These are phyloP conservation scores for Umbelopsis sp. DNA, from an alignment of 192 early-diverging fungal genomes.

Conservation along the genomic window DNA sequence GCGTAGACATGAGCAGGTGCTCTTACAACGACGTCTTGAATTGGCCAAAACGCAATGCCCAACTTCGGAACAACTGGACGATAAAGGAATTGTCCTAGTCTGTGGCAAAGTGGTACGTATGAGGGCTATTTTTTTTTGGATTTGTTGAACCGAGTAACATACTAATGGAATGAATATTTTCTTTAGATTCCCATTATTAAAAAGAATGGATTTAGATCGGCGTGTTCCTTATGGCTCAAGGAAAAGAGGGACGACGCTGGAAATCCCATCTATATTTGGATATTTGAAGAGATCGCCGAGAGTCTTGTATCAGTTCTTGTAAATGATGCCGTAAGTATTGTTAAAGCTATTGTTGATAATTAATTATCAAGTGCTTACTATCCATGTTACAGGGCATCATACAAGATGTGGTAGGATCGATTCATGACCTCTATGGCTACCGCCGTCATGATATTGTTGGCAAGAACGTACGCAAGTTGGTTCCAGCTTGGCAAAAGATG, in stretches of 20 bases:
- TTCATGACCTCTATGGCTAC: slow-evolving; percentile 48
- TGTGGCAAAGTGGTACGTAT: slow-evolving; percentile 37
- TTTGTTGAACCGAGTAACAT: background rate
- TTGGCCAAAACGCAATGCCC: background rate
- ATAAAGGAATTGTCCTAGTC: slow-evolving; percentile 24
- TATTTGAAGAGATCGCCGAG: slow-evolving; percentile 62
- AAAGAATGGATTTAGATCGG: slow-evolving; percentile 49
- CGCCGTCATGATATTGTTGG: slow-evolving; percentile 47
- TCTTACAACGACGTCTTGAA: background rate
- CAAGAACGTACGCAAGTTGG: slow-evolving; percentile 24
- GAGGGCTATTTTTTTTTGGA: background rate
- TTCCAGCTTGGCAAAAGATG: slow-evolving; percentile 16
- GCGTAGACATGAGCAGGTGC: background rate
- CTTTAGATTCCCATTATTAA: slow-evolving; percentile 57
- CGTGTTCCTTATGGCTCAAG: slow-evolving; percentile 66
- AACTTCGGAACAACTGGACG: background rate
- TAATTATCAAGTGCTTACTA: background rate
- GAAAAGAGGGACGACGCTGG: slow-evolving; percentile 48
- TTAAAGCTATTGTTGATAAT: background rate
- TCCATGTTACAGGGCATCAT: slow-evolving; percentile 43
- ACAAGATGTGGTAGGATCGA: slow-evolving; percentile 42
- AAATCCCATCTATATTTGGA: slow-evolving; percentile 57
- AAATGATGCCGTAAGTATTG: slow-evolving; percentile 18
- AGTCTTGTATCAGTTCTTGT: slow-evolving; percentile 19
- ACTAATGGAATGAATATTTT: background rate